These are phyloP conservation scores for Kazachstania viticola DNA, from an alignment of 805 yeast genomes.

Conservation along the genomic window DNA sequence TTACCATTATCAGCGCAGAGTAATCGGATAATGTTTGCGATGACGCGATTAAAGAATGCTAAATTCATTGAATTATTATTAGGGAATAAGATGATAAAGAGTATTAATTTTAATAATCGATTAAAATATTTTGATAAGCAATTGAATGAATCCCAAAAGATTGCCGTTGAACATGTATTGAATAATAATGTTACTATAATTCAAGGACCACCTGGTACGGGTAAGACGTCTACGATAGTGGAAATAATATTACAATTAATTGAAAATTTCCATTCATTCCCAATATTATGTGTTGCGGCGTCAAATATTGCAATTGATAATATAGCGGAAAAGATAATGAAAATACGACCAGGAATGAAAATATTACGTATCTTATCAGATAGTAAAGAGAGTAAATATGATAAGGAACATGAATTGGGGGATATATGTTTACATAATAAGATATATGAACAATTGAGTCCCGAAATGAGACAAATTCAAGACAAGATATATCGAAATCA, in stretches of 20 bases:
- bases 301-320: slow-evolving; percentile 69
- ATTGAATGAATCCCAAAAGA: slow-evolving; percentile 48
- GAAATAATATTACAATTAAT: slow-evolving; percentile 49
- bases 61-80: slow-evolving; percentile 41
- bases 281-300: slow-evolving; percentile 64
- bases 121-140: slow-evolving; percentile 38
- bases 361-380: slow-evolving; percentile 48
- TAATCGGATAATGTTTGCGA: slow-evolving; percentile 52
- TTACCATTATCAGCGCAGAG: slow-evolving; percentile 56
- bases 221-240: slow-evolving; percentile 62
- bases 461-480: slow-evolving; percentile 32
- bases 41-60: slow-evolving; percentile 44
- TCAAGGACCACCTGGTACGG: slow-evolving; percentile 81
- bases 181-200: slow-evolving; percentile 42
- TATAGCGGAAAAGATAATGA: slow-evolving; percentile 56
- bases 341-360: slow-evolving; percentile 35
- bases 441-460: slow-evolving; percentile 39
- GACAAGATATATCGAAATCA: slow-evolving; percentile 35
- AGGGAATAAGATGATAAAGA: slow-evolving; percentile 44
- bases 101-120: slow-evolving; percentile 45
- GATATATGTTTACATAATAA: slow-evolving; percentile 56
- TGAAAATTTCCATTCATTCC: slow-evolving; percentile 43
- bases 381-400: slow-evolving; percentile 53
- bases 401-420: slow-evolving; percentile 42
- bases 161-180: slow-evolving; percentile 41